Base-by-base conservation (phyloP, 2,329 filamentous ascomycete genomes). In the Curvularia hawaiiensis region DNA sequence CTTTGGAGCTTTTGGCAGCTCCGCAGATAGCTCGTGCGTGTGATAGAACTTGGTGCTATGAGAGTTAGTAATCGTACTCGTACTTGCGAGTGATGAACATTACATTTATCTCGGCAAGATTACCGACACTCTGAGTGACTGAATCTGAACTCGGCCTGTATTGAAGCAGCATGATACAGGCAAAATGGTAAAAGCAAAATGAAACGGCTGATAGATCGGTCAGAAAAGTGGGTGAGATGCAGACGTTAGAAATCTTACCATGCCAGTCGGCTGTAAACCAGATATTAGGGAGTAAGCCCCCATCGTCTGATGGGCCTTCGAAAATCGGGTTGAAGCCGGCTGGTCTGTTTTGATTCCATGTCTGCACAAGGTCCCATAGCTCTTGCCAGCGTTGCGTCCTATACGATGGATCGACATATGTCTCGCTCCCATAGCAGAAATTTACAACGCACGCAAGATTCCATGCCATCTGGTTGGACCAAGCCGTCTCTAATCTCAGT, bases 401-500 rank as follows among this genome's bases (percentile, higher is more conserved):
- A 10, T 43, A 24, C 4, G 53, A 22, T 20, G 52, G 63, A n/a
- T 68, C 66, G 5, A 33, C 50, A 8, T 53, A 49, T 9, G 57
- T 38, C 10, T 64, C 61, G 10, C 54, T 51, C n/a, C 67, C 68
- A 46, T 71, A 74, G 48, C 70, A 71, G 41, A 66, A 73, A 30
- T 74, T 70, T n/a, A 68, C 63, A 22, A 72, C 60, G 24, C 63
- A 54, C 9, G 71, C 71, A 31, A 68, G 68, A 44, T 71, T 61
- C 70, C 70, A 74, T n/a, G 65, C 68, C 64, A 73, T 73, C 28
- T 70, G 67, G 35, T 74, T 74, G 8, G 68, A 58, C 70, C 70
- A 74, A 6, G 70, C 70, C 8, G 70, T 73, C 40, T 74, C 71
- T 30, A 71, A 20, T 30, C 66, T 58, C 44, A 74, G 43, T 3